These are phyloP conservation scores for Penicillium cataractarum DNA, from an alignment of 495 filamentous ascomycete species.

Conservation along the genomic window DNA sequence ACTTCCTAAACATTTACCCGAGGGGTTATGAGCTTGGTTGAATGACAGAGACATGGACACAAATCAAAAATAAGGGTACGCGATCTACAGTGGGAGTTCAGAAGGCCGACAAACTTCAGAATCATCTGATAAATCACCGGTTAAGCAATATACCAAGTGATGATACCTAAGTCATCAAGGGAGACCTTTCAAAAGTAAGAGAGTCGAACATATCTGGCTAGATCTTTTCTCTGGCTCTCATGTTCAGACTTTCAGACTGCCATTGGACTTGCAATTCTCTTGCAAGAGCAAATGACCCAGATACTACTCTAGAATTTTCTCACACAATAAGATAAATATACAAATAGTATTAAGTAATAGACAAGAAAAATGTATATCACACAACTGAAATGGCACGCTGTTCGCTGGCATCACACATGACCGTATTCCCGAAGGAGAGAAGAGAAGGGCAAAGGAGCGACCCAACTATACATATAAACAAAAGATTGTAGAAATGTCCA, in stretches of 20 bases:
- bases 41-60: background rate
- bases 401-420: constrained; percentile 33
- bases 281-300: background rate
- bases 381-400: constrained; percentile 18
- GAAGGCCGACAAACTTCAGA: too few relatives aligned
- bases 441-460: constrained; percentile 13
- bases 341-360: constrained; percentile 10
- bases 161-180: too few relatives aligned
- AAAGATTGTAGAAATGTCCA: background rate
- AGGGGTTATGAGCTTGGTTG: background rate
- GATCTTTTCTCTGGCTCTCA: too few relatives aligned
- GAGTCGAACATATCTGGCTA: too few relatives aligned
- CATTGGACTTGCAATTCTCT: too few relatives aligned
- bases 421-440: constrained; percentile 15
- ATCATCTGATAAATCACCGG: too few relatives aligned
- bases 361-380: constrained; percentile 12
- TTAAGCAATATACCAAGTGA: too few relatives aligned
- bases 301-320: background rate
- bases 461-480: constrained; percentile 7
- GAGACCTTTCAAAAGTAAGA: too few relatives aligned
- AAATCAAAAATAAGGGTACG: background rate
- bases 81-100: background rate
- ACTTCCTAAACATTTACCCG: background rate
- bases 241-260: too few relatives aligned
- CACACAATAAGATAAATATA: background rate